These are phyloP conservation scores for Cryphonectria radicalis DNA, from an alignment of 2,329 filamentous ascomycete species.

Conservation along the genomic window DNA sequence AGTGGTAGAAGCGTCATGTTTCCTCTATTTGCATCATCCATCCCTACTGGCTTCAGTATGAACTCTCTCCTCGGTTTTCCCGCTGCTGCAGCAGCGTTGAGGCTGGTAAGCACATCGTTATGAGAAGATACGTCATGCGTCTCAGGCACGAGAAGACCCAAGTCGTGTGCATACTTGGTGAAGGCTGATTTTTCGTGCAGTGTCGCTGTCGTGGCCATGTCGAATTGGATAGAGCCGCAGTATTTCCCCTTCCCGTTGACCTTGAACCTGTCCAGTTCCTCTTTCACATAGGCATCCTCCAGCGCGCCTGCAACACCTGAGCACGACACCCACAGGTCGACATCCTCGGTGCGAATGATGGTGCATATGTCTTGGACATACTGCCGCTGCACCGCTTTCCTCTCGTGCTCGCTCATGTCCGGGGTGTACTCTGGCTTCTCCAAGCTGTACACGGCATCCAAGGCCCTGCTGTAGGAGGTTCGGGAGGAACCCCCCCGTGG, in stretches of 20 bases:
- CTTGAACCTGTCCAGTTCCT: conserved; percentile 61
- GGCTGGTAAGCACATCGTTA: conserved; percentile 56
- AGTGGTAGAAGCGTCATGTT: conserved; percentile 70
- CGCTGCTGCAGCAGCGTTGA: conserved; percentile 42
- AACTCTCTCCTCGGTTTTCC: conserved; percentile 48
- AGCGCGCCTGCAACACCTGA: conserved; percentile 69
- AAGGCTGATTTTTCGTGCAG: conserved; percentile 71
- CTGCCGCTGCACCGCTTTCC: conserved; percentile 56
- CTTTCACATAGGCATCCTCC: conserved; percentile 69
- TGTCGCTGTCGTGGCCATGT: conserved; percentile 55
- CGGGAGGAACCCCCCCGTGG: conserved; percentile 4
- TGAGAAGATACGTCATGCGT: conserved; percentile 57
- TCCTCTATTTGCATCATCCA: conserved; percentile 62
- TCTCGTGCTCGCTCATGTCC: conserved; percentile 51
- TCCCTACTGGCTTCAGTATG: conserved; percentile 68
- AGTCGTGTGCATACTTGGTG: conserved; percentile 57
- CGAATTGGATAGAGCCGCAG: conserved; percentile 64
- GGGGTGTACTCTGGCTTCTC: conserved; percentile 42
- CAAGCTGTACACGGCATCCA: conserved; percentile 58
- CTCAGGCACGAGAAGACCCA: conserved; percentile 59
- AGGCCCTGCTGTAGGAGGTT: conserved; percentile 58
- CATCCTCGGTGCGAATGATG: conserved; percentile 61
- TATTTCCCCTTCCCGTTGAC: conserved; percentile 43
- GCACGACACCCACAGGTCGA: conserved; percentile 76
- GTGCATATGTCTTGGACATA: conserved; percentile 15